phyloP scores from a whole-genome alignment of 495 filamentous ascomycete genomes.

The Jackrogersella multiformis region DNA sequence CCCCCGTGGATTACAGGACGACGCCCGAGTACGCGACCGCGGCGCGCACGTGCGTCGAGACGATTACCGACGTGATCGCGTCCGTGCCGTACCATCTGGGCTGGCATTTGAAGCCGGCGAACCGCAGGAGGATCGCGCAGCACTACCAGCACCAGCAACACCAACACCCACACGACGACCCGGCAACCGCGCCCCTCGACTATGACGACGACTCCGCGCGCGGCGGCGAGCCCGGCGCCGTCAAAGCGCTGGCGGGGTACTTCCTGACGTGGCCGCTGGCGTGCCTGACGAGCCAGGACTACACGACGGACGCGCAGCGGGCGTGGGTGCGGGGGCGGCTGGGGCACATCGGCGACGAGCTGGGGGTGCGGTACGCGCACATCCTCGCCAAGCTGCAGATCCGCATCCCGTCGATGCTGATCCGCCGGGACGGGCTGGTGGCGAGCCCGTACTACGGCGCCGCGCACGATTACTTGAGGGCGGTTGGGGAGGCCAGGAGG shows the following conservation, averaged over 20 bases:
- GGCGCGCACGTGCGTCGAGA: slow-evolving; percentile 50
- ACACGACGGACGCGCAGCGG: slow-evolving; percentile 58
- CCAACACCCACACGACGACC: not conserved
- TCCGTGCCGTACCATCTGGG: slow-evolving; percentile 63
- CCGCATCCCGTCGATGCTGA: slow-evolving; percentile 63
- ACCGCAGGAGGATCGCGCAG: not conserved
- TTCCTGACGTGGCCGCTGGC: slow-evolving; percentile 54
- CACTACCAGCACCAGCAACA: not conserved
- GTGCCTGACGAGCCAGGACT: slow-evolving; percentile 57
- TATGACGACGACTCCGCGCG: slow-evolving; percentile 44
- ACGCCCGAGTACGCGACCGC: slow-evolving; percentile 62
- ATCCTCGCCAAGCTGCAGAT: slow-evolving; percentile 57
- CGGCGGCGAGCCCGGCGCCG: slow-evolving; percentile 46
- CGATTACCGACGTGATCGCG: slow-evolving; percentile 60
- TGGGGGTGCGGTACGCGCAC: slow-evolving; percentile 60
- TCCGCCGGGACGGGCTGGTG: slow-evolving; percentile 57
- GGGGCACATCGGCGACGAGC: slow-evolving; percentile 54
- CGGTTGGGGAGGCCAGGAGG: not conserved
- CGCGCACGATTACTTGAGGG: slow-evolving; percentile 36
- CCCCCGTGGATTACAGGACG: slow-evolving; percentile 62
- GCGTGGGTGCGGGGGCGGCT: slow-evolving; percentile 58
- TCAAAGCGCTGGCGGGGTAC: slow-evolving; percentile 59
- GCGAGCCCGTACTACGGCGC: slow-evolving; percentile 46
- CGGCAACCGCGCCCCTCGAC: too few species aligned
- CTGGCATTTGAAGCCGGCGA: slow-evolving; percentile 49